Base-by-base conservation (phyloP, 2,329 filamentous ascomycete species). In the Ilyonectria destructans region DNA sequence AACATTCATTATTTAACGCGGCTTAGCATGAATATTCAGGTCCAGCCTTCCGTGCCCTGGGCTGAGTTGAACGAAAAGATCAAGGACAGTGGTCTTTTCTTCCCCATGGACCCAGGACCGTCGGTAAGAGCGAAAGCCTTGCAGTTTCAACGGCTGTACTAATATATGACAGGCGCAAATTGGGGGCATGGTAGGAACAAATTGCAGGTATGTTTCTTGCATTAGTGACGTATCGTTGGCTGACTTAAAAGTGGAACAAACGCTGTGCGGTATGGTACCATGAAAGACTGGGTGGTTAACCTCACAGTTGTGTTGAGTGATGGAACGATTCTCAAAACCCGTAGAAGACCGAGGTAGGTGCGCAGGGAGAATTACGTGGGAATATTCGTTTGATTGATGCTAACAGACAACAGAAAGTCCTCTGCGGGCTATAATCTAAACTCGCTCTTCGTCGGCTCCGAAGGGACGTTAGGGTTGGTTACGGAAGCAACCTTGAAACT, bases 221-320 rank as follows among this genome's bases (percentile, higher is more conserved):
- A 19, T 10, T 2, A 17, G 3, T 26, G 3, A 40, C 13, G 19
- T 26, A 43, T 17, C 6, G 17, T n/a, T n/a, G 21, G 7, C n/a
- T 26, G 17, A 29, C 15, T 40, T 35, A 1, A 37, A 10, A 61
- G 84, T 60, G 87, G 87, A 0, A 89, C 88, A 0, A 89, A 89
- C 71, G 87, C 88, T 1, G 84, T 88, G 64, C 83, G 91, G 58
- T 93, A 93, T 74, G 92, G 92, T 0, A 93, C 91, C 0, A 93
- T 93, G 92, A 92, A 91, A 72, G 92, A 94, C 70, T 93, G 90
- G 85, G 91, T 93, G 1, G 83, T 93, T 66, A 92, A 91, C 69
- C 78, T 94, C 26, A 93, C 91, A 0, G 90, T 93, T 0, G 92
- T 93, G 0, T 83, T 93, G 48, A 88, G 91, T 1, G 91, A 93